These are phyloP conservation scores for Chaetoceros muelleri DNA, from an alignment of 108 stramenopile genomes.

Conservation along the genomic window DNA sequence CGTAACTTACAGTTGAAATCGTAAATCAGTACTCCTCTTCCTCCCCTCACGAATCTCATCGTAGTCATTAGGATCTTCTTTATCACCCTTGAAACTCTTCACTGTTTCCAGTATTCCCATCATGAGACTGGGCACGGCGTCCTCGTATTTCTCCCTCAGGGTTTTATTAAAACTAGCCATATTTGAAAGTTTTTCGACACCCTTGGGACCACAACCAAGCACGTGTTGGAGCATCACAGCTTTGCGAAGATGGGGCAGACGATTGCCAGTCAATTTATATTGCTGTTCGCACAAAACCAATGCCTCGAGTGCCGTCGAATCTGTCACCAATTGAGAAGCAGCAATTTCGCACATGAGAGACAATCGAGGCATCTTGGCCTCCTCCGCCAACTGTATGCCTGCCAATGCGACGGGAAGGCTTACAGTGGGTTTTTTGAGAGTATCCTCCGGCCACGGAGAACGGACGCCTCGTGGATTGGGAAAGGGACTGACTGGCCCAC, in stretches of 20 bases:
- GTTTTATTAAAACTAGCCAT: conserved; percentile 33
- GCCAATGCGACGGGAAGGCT: conserved; percentile 56
- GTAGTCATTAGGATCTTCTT: not conserved
- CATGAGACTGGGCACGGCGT: conserved; percentile 49
- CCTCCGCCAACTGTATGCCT: conserved; percentile 63
- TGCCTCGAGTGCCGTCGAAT: conserved; percentile 51
- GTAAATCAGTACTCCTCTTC: not conserved
- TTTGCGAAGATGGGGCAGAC: conserved; percentile 48
- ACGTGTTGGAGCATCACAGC: conserved; percentile 57
- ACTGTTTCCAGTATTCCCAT: conserved; percentile 49
- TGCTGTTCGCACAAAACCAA: conserved; percentile 46
- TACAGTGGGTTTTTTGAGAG: conserved; percentile 35
- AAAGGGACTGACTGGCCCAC: conserved; percentile 26
- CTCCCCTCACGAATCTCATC: not conserved
- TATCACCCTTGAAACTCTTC: not conserved
- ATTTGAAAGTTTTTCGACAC: conserved; percentile 31
- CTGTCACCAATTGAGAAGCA: conserved; percentile 45
- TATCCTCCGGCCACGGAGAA: not conserved
- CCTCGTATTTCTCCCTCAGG: conserved; percentile 27
- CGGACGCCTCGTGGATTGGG: not conserved
- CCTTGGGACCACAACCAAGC: conserved; percentile 29
- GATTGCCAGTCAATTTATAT: conserved; percentile 45
- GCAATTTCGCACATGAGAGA: conserved; percentile 83
- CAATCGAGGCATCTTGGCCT: conserved; percentile 59
- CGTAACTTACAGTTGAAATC: not conserved